Base-by-base conservation (phyloP, 2,329 filamentous ascomycete species). In the Exophiala calicioides region DNA sequence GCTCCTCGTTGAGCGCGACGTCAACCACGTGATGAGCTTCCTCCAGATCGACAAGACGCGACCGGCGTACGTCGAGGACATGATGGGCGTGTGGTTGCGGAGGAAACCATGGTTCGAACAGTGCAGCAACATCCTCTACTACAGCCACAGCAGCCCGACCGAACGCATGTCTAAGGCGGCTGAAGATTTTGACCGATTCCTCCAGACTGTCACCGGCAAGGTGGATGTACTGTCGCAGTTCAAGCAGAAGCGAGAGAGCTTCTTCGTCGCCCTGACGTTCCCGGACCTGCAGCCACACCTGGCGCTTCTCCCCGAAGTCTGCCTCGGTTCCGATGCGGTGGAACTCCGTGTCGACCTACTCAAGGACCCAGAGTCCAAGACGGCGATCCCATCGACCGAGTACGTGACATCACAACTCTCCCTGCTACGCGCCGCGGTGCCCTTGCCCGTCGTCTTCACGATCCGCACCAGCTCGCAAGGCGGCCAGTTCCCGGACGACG, bases 51-150 rank as follows among this genome's bases (percentile, higher is more conserved):
- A 98, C 71, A 90, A 94, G 72, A 89, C 86, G 16, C 81, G 93
- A 5, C 93, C 93, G 19, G 91, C 91, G 6, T 97, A 95, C 63
- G 84, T 90, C 4, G 90, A 93, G 58, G 86, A 97, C 61, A 95
- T 96, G 73, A 85, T 89, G 71, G 83, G 82, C 7, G 91, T 98
- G 2, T 98, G 95, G 76, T 73, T 88, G 47, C 85, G 91, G 42
- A 84, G 93, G 27, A 93, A 90, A 66, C 86, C 85, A 3, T 95
- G 88, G 83, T 97, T 89, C 68, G 78, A 88, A 47, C 82, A 91
- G 65, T 97, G 93, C 75, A 96, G 90, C 73, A 98, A 95, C 64
- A 85, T 89, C 60, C 83, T 94, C 59, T 97, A 95, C 71, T 87
- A 91, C 71, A 95, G 88, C 65, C 88, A 89, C 39, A 82, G 73